Evolutionary conservation across 129 eudicot genomes (phyloP).

Genomic region (Flaveria ramosissima): DNA sequence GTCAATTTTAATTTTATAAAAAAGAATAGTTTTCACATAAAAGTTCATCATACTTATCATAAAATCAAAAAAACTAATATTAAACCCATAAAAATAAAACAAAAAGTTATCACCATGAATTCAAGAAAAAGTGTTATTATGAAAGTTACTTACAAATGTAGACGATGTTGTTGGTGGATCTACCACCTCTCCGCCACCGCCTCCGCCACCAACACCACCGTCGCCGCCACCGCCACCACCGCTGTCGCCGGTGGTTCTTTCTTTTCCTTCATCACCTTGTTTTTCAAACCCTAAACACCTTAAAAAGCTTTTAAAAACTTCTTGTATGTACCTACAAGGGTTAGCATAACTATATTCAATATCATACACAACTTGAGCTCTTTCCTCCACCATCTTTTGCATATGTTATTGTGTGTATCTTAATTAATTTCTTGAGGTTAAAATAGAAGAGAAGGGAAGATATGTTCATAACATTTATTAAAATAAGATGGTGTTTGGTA

Average conservation of each 20-base stretch:
- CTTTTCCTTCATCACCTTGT: neutral
- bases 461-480: conserved; percentile 22
- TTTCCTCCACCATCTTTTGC: conserved; percentile 32
- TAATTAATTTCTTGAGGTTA: conserved; percentile 11
- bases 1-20: no score
- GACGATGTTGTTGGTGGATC: conserved; percentile 24
- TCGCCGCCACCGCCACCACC: neutral
- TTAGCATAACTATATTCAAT: conserved; percentile 30
- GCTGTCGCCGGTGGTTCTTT: no score
- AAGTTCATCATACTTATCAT: no score
- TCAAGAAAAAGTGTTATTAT: neutral
- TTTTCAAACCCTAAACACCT: conserved; percentile 41
- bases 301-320: conserved; percentile 29
- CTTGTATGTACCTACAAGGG: conserved; percentile 39
- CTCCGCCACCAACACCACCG: neutral
- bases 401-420: no score
- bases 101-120: neutral
- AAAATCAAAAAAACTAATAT: no score
- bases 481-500: conserved; percentile 4
- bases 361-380: conserved; percentile 28
- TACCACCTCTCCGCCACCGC: conserved; percentile 6
- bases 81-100: no score
- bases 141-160: conserved; percentile 19
- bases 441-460: conserved; percentile 6
- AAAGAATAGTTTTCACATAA: no score